These are phyloP conservation scores for Apiospora sp. DNA, from an alignment of 2,329 filamentous ascomycete species.

Conservation along the genomic window DNA sequence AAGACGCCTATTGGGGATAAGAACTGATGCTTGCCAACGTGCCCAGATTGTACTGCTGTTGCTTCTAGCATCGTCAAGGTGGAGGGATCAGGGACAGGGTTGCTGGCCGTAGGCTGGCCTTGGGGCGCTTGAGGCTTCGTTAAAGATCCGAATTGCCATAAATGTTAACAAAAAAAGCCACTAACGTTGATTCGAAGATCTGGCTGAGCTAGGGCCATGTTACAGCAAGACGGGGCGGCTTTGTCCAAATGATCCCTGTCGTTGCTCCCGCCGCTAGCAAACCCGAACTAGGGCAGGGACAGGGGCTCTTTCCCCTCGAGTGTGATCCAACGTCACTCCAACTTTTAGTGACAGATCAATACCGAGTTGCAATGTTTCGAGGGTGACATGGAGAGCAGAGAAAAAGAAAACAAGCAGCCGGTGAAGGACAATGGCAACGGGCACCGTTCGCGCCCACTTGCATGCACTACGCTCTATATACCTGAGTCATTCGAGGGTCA, in stretches of 20 bases:
- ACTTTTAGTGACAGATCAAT: neutral
- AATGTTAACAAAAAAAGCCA: neutral
- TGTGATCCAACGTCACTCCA: conserved; percentile 6
- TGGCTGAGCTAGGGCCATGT: neutral
- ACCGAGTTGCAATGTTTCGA: neutral
- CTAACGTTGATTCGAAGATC: neutral
- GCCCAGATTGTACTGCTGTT: neutral
- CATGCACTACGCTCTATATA: neutral
- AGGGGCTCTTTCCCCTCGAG: neutral
- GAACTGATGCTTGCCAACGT: neutral
- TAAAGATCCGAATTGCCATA: neutral
- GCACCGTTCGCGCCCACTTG: neutral
- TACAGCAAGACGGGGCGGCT: neutral
- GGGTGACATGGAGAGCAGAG: neutral
- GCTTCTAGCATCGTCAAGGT: neutral
- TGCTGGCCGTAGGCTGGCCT: neutral
- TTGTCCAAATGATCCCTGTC: neutral
- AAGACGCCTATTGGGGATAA: neutral
- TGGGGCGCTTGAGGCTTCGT: neutral
- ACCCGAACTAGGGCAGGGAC: neutral
- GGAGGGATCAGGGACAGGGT: neutral
- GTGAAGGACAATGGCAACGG: neutral
- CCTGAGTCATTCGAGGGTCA: neutral
- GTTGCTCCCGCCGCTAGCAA: neutral
- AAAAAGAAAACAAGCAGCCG: neutral